phyloP scores from a whole-genome alignment of 1,139 yeast species.

The Yamadazyma oceani region DNA sequence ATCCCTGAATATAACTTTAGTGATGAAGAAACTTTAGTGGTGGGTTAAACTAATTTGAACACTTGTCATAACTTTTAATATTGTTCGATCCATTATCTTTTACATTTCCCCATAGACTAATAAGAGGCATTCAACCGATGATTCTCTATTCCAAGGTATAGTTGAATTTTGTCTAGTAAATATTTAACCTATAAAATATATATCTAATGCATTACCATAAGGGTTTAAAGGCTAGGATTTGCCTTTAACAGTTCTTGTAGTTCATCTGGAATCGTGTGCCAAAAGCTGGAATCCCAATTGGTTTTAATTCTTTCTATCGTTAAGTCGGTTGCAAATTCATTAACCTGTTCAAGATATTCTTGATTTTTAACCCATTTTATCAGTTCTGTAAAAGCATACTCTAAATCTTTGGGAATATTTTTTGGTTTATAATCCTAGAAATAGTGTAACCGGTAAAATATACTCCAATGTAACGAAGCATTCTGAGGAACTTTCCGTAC shows the following conservation, averaged over 20 bases:
- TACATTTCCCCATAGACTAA: constrained; percentile 1
- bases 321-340: constrained; percentile 14
- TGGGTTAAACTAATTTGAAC: no score
- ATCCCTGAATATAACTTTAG: constrained; percentile 87
- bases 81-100: no score
- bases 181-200: constrained; percentile 2
- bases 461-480: constrained; percentile 61
- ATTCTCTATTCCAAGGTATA: not conserved
- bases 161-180: not conserved
- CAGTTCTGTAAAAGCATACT: constrained; percentile 22
- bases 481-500: constrained; percentile 46
- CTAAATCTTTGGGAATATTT: constrained; percentile 41
- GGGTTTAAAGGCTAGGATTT: constrained; percentile 9
- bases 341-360: constrained; percentile 10
- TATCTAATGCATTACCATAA: constrained; percentile 5
- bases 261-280: constrained; percentile 47
- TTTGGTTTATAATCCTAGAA: constrained; percentile 44
- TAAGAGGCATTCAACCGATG: not conserved
- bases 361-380: constrained; percentile 15
- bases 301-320: constrained; percentile 22
- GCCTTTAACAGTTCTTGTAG: constrained; percentile 18
- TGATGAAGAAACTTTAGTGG: constrained; percentile 74
- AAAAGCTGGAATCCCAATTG: constrained; percentile 24
- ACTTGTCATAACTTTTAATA: no score
- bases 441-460: constrained; percentile 52